Conservation (phyloP, 1,284 basidiomycete genomes). For the Hymenochaete sp. region DNA sequence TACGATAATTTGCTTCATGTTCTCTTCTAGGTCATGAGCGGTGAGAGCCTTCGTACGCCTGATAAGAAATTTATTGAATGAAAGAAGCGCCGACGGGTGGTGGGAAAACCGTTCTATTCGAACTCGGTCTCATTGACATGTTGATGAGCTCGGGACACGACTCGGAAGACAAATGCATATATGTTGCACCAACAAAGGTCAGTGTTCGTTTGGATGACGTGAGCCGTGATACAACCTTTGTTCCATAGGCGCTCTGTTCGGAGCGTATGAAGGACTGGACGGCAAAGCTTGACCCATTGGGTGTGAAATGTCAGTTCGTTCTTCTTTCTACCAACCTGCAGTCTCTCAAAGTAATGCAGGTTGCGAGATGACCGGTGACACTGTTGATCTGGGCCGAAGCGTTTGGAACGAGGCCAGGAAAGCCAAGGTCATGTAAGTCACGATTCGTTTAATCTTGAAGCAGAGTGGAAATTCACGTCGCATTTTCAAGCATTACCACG, state of each 20-base stretch:
- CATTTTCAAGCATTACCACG: conserved; percentile 57
- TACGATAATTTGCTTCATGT: conserved; percentile 13
- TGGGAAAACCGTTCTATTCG: conserved; percentile 91
- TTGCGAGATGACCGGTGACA: conserved; percentile 89
- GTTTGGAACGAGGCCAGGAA: conserved; percentile 65
- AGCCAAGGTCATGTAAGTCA: conserved; percentile 65
- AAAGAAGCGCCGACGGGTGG: conserved; percentile 78
- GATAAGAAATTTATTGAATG: not conserved
- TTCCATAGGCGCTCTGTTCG: conserved; percentile 72
- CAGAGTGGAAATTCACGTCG: not conserved
- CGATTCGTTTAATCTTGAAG: not conserved
- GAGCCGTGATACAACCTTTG: not conserved
- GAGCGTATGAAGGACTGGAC: conserved; percentile 85
- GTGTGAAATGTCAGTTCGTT: conserved; percentile 60
- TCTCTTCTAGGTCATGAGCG: conserved; percentile 58
- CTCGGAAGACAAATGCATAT: conserved; percentile 65
- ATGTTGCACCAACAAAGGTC: conserved; percentile 92
- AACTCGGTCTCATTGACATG: conserved; percentile 80
- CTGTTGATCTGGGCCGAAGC: conserved; percentile 49
- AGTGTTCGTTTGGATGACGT: not conserved
- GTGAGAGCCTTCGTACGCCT: conserved; percentile 31
- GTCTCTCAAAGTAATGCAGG: conserved; percentile 35
- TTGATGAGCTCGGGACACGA: conserved; percentile 39
- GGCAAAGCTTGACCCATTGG: conserved; percentile 65
- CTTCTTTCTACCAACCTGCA: not conserved